Percentiles rank a stretch among this genome's conserved stretches.
These are phyloP conservation scores for Chenopodium album DNA, from an alignment of 148 eudicot species.

Conservation along the genomic window DNA sequence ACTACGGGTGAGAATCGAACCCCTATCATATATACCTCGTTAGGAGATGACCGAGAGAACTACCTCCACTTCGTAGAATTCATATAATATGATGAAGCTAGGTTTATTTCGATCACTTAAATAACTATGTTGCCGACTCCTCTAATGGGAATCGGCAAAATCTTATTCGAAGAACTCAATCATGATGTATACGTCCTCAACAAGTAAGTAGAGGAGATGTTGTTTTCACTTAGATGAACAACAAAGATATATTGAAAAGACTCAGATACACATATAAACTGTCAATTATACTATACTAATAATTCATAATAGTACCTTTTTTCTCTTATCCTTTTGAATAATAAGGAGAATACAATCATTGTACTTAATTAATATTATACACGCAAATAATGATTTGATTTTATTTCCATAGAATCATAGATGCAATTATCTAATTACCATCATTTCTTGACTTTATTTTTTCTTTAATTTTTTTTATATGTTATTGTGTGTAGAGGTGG, in stretches of 20 bases:
- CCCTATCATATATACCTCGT: too few species aligned
- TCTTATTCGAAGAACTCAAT: background rate
- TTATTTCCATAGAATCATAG: background rate
- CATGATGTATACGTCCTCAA: background rate
- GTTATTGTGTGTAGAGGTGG: conserved; percentile 51
- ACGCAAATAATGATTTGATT: conserved; percentile 20
- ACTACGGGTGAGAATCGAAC: too few species aligned
- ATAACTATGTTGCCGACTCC: too few species aligned
- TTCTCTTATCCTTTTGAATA: conserved; percentile 7
- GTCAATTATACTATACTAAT: conserved; percentile 5
- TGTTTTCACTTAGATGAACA: background rate
- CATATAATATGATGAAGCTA: too few species aligned
- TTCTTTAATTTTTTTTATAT: background rate
- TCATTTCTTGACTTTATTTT: background rate
- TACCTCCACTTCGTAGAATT: too few species aligned
- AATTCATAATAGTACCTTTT: background rate
- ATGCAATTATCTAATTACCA: conserved; percentile 10
- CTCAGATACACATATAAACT: background rate
- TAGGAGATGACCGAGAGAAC: too few species aligned
- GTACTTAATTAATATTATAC: conserved; percentile 12
- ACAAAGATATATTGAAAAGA: background rate
- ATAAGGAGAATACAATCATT: conserved; percentile 16
- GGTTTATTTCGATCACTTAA: too few species aligned
- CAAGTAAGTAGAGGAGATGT: conserved; percentile 3
- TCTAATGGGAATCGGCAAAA: too few species aligned